Percentiles rank a stretch among this genome's conserved stretches.
phyloP scores from a whole-genome alignment of 1,139 yeast genomes.

The Nadsonia starkeyi-henricii region DNA sequence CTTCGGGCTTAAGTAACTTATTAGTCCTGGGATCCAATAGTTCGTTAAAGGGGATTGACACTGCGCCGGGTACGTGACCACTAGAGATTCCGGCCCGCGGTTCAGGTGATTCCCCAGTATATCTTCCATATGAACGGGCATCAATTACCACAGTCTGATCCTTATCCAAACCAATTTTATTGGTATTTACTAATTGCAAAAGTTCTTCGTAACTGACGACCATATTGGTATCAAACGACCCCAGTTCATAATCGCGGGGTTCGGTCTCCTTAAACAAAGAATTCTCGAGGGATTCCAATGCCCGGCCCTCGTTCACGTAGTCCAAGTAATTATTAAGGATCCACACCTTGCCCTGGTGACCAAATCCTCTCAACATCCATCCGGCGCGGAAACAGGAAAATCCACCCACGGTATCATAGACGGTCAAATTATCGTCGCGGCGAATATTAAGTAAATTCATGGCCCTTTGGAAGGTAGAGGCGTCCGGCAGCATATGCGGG shows the following conservation, averaged over 20 bases:
- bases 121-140: slow-evolving; percentile 67
- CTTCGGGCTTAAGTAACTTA: slow-evolving; percentile 34
- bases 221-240: slow-evolving; percentile 28
- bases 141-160: slow-evolving; percentile 35
- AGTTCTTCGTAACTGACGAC: slow-evolving; percentile 57
- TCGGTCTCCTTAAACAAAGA: slow-evolving; percentile 8
- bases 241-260: slow-evolving; percentile 3
- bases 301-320: slow-evolving; percentile 30
- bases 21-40: slow-evolving; percentile 34
- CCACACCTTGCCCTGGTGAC: slow-evolving; percentile 46
- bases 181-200: slow-evolving; percentile 35
- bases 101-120: slow-evolving; percentile 67
- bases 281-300: slow-evolving; percentile 24
- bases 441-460: slow-evolving; percentile 32
- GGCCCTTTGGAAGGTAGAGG: slow-evolving; percentile 37
- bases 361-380: slow-evolving; percentile 73
- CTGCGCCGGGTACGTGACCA: slow-evolving; percentile 79
- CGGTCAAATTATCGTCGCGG: slow-evolving; percentile 46
- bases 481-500: slow-evolving; percentile 83
- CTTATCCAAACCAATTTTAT: slow-evolving; percentile 13
- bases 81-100: slow-evolving; percentile 78
- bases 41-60: slow-evolving; percentile 59
- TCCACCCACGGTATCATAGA: slow-evolving; percentile 74
- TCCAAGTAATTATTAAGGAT: slow-evolving; percentile 55
- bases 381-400: slow-evolving; percentile 85